Evolutionary conservation across 306 rosid genomes (phyloP).

Genomic region (Rosa multiflora): DNA sequence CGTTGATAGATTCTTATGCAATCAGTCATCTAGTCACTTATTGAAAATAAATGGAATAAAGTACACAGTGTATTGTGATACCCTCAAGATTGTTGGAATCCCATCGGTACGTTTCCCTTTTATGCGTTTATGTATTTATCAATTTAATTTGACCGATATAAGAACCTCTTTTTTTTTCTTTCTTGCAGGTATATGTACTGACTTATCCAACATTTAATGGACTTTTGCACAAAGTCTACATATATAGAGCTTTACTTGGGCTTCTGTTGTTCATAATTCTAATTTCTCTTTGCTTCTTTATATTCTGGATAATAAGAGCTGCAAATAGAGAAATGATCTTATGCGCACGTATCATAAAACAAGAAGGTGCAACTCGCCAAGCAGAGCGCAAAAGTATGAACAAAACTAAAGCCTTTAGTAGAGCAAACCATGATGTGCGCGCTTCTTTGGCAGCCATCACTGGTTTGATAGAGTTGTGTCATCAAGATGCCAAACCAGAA

Average conservation of each 20-base stretch:
- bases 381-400: slow-evolving; percentile 78
- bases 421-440: slow-evolving; percentile 78
- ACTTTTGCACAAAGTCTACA: not conserved
- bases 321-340: slow-evolving; percentile 56
- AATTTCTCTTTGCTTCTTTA: slow-evolving; percentile 32
- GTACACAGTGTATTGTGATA: slow-evolving; percentile 15
- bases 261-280: slow-evolving; percentile 38
- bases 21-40: not conserved
- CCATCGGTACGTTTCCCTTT: slow-evolving; percentile 15
- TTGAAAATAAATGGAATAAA: not conserved
- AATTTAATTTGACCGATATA: not conserved
- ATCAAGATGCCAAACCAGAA: slow-evolving; percentile 34
- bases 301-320: slow-evolving; percentile 25
- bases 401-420: slow-evolving; percentile 62
- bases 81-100: slow-evolving; percentile 21
- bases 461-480: slow-evolving; percentile 65
- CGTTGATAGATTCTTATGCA: slow-evolving; percentile 12
- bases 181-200: slow-evolving; percentile 54
- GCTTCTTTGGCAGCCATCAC: slow-evolving; percentile 67
- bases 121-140: not conserved
- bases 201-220: slow-evolving; percentile 36
- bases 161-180: not conserved
- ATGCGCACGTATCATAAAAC: slow-evolving; percentile 58
- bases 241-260: slow-evolving; percentile 25
- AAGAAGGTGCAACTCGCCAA: slow-evolving; percentile 67